Evolutionary conservation across 1,284 basidiomycete species (phyloP).

Genomic region (Sanghuangporus baumii): DNA sequence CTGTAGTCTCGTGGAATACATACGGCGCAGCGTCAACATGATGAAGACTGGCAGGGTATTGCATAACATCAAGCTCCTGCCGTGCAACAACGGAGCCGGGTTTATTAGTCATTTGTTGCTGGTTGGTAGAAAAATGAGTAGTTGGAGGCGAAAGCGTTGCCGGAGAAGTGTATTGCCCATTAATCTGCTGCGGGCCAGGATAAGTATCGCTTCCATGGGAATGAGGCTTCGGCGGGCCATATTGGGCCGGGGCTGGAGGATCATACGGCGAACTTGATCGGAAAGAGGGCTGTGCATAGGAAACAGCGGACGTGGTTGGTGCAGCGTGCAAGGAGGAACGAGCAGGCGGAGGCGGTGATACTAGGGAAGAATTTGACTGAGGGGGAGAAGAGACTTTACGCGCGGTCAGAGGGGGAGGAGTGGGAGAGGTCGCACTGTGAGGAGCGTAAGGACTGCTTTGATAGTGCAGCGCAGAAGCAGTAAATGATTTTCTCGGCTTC

Average conservation of each 20-base stretch:
- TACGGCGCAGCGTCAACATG: neutral
- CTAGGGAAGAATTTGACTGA: neutral
- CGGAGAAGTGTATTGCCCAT: neutral
- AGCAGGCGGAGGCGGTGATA: neutral
- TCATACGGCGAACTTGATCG: conserved; percentile 9
- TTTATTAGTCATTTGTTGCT: neutral
- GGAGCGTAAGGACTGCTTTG: conserved; percentile 14
- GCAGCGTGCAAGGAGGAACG: conserved; percentile 5
- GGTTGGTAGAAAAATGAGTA: neutral
- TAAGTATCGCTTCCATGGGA: neutral
- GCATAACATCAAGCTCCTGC: neutral
- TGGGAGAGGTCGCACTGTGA: conserved; percentile 3
- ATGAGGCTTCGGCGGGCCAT: neutral
- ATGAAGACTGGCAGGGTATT: neutral
- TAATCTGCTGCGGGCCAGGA: neutral
- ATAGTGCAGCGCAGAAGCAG: conserved; percentile 25
- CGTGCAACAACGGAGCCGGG: neutral
- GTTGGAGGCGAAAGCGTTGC: neutral
- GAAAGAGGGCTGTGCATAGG: neutral
- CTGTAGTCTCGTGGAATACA: neutral
- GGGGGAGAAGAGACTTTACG: neutral
- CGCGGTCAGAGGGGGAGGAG: conserved; percentile 18
- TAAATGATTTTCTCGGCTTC: conserved; percentile 38
- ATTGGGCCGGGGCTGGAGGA: neutral
- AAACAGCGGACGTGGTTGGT: conserved; percentile 1